These are phyloP conservation scores for Fomitopsis serialis DNA, from an alignment of 768 basidiomycete genomes.

Conservation along the genomic window DNA sequence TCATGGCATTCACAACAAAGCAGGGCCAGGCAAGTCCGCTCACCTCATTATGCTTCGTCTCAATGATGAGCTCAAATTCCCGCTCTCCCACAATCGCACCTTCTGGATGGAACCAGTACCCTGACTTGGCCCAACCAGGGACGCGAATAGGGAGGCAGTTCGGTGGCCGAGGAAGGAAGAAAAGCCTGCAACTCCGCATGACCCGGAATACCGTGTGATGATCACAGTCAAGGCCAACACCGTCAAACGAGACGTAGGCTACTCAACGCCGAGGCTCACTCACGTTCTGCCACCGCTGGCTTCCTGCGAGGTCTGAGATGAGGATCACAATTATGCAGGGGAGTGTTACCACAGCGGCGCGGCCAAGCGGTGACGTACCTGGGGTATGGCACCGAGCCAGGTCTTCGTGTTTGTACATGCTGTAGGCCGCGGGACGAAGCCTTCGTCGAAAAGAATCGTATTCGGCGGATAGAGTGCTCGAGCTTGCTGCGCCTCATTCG, in stretches of 20 bases:
- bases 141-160: slow-evolving; percentile 23
- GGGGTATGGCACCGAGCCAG: not conserved
- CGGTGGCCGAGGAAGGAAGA: slow-evolving; percentile 25
- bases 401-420: not conserved
- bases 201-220: too few species aligned
- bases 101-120: slow-evolving; percentile 28
- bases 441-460: not conserved
- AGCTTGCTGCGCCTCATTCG: not conserved
- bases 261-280: too few species aligned
- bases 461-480: not conserved
- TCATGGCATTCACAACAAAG: not conserved
- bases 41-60: slow-evolving; percentile 8
- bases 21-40: not conserved
- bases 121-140: slow-evolving; percentile 17
- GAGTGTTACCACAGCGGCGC: not conserved
- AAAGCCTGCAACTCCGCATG: slow-evolving; percentile 10
- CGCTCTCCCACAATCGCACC: slow-evolving; percentile 5
- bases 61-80: slow-evolving; percentile 25
- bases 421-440: not conserved
- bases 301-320: not conserved
- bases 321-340: not conserved
- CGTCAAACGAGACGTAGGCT: too few species aligned
- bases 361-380: not conserved
- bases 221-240: too few species aligned
- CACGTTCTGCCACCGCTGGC: not conserved